phyloP scores from a whole-genome alignment of 2,329 filamentous ascomycete genomes.

The Microsporum ferrugineum region DNA sequence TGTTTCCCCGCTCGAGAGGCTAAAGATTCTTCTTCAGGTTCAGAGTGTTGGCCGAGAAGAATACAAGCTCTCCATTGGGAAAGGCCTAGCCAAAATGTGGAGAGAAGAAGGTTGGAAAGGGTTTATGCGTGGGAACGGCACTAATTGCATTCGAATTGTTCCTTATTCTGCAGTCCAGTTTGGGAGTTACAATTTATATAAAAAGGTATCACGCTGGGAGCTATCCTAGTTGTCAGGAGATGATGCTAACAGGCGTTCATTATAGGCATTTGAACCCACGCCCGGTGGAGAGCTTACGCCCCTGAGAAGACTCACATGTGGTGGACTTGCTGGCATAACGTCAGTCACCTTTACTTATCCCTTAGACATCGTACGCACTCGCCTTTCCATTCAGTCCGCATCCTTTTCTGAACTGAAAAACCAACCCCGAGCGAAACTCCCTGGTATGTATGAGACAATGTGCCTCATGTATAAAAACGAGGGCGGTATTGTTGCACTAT shows the following conservation, averaged over 20 bases:
- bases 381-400: conserved; percentile 92
- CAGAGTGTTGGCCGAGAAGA: conserved; percentile 83
- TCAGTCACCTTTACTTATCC: conserved; percentile 93
- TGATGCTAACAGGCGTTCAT: background rate
- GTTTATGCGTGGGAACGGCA: conserved; percentile 96
- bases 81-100: conserved; percentile 91
- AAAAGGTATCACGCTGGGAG: conserved; percentile 50
- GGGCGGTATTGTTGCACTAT: conserved; percentile 74
- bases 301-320: conserved; percentile 69
- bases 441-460: conserved; percentile 87
- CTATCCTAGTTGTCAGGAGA: background rate
- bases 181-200: conserved; percentile 96
- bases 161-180: conserved; percentile 98
- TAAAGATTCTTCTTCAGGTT: conserved; percentile 97
- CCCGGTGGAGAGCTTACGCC: conserved; percentile 65
- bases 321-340: conserved; percentile 83
- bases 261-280: conserved; percentile 43
- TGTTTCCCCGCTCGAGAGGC: conserved; percentile 84
- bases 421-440: conserved; percentile 49
- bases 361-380: conserved; percentile 91
- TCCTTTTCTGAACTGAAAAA: conserved; percentile 69
- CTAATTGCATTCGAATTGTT: conserved; percentile 95
- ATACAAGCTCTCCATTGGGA: conserved; percentile 83
- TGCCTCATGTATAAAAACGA: conserved; percentile 77
- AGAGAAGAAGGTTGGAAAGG: conserved; percentile 91